phyloP scores from a whole-genome alignment of 306 rosid species.

The Echinosophora koreensis region DNA sequence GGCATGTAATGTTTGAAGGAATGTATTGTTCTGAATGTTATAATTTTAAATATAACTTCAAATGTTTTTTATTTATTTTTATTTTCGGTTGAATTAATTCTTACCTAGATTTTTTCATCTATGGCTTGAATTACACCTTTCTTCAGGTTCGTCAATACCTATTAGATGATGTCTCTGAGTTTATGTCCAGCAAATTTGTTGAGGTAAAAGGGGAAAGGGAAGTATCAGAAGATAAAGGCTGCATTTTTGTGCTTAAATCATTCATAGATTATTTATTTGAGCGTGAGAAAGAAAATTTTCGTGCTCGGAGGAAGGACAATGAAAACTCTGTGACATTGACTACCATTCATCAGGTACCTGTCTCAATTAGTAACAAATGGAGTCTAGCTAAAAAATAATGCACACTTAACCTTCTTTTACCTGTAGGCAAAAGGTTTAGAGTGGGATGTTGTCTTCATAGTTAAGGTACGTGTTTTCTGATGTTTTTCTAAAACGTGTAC shows the following conservation, averaged over 20 bases:
- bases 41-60: background rate
- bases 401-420: slow-evolving; percentile 32
- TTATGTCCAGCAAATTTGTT: slow-evolving; percentile 65
- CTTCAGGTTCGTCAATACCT: slow-evolving; percentile 89
- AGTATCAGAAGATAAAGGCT: slow-evolving; percentile 63
- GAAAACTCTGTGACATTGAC: slow-evolving; percentile 83
- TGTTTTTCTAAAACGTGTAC: too few relatives aligned
- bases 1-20: slow-evolving; percentile 30
- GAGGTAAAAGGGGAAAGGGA: slow-evolving; percentile 60
- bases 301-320: slow-evolving; percentile 73
- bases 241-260: slow-evolving; percentile 61
- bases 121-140: slow-evolving; percentile 45
- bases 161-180: slow-evolving; percentile 87
- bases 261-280: slow-evolving; percentile 77
- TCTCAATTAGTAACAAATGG: slow-evolving; percentile 30
- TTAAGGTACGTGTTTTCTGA: slow-evolving; percentile 69
- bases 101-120: slow-evolving; percentile 28
- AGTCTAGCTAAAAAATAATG: slow-evolving; percentile 30
- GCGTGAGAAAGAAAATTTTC: slow-evolving; percentile 84
- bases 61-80: background rate
- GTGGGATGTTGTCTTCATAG: slow-evolving; percentile 95
- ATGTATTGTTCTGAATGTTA: slow-evolving; percentile 12
- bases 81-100: background rate
- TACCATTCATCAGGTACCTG: slow-evolving; percentile 92
- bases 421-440: slow-evolving; percentile 96